Evolutionary conservation across 1,284 basidiomycete species (phyloP), one percentile per base, ranked within the genome.

Genomic region (Farysia itapuensis): DNA sequence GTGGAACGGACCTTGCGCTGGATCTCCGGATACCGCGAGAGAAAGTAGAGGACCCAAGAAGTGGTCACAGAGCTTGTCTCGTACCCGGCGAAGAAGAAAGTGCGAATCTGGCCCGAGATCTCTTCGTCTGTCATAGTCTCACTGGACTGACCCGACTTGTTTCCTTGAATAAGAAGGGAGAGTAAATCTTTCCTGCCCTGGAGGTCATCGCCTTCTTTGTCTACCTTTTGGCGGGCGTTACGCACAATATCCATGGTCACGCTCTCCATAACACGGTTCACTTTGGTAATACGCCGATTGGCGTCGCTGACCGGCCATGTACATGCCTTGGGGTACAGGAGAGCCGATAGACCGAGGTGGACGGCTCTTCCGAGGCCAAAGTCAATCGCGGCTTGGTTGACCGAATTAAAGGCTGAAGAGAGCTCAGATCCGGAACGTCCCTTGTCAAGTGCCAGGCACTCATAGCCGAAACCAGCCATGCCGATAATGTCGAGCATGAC

Each of bases 51-150:
- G 2, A 85, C 84, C 88, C 88, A 91, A 0, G 86, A 86, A 36
- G 89, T 79, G 9, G 85, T 82, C 21, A 90, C 82, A 2, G 86
- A 86, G 11, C 86, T 86, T 0, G 89, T 89, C 68, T 91, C 88
- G 20, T 87, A 87, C 11, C 89, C 89, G 13, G 87, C 89, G n/a
- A 83, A 81, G 35, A 90, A 81, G 72, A 90, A 87, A 0, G 86
- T 89, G 7, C 85, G 84, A 53, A 90, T 87, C 74, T 89, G 87
- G 47, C 83, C 86, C 20, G 85, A 78, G 3, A 87, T 83, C 67
- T 90, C 87, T 13, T 81, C 78, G 32, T 84, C 81, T 7, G 82
- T 81, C 80, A 90, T 81, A 18, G 80, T 79, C 69, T 86, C 82
- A 0, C 79, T 78, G 2, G 35, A 32, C 0, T 35, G 26, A 1